Percentiles rank a stretch among this genome's conserved stretches.
These are phyloP conservation scores for Fraxinus dipetala DNA, from an alignment of 305 asterid species.

Conservation along the genomic window DNA sequence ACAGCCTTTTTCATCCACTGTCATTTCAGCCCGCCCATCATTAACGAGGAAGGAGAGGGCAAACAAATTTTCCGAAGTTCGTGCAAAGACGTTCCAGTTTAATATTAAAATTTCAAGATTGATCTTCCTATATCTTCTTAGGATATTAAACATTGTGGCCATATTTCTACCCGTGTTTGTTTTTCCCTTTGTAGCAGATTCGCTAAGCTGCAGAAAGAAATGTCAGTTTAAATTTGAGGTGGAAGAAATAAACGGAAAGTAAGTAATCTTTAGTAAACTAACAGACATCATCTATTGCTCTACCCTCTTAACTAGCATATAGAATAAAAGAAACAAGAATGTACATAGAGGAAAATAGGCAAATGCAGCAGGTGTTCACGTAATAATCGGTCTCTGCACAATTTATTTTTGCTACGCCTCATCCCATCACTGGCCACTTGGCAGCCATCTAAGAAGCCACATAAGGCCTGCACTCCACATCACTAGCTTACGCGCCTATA, in stretches of 20 bases:
- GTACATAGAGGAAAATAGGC: neutral
- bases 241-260: neutral
- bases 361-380: neutral
- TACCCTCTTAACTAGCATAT: neutral
- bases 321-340: neutral
- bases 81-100: constrained; percentile 71
- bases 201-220: neutral
- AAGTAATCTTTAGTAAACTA: neutral
- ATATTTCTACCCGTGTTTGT: constrained; percentile 87
- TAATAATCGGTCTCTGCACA: neutral
- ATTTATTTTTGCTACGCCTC: neutral
- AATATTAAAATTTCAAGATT: constrained; percentile 67
- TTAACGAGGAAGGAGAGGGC: constrained; percentile 78
- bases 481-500: too few relatives aligned
- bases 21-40: constrained; percentile 82
- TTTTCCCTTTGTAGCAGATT: constrained; percentile 35
- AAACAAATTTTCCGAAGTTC: constrained; percentile 88
- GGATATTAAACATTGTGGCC: constrained; percentile 74
- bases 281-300: neutral
- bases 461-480: too few relatives aligned
- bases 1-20: constrained; percentile 48
- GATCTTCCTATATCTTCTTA: constrained; percentile 51
- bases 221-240: neutral
- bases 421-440: too few relatives aligned
- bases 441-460: too few relatives aligned